Evolutionary conservation across 441 rosid species (phyloP), one percentile per base, ranked within the genome.

Genomic region (Cnidoscolus chayamansa): DNA sequence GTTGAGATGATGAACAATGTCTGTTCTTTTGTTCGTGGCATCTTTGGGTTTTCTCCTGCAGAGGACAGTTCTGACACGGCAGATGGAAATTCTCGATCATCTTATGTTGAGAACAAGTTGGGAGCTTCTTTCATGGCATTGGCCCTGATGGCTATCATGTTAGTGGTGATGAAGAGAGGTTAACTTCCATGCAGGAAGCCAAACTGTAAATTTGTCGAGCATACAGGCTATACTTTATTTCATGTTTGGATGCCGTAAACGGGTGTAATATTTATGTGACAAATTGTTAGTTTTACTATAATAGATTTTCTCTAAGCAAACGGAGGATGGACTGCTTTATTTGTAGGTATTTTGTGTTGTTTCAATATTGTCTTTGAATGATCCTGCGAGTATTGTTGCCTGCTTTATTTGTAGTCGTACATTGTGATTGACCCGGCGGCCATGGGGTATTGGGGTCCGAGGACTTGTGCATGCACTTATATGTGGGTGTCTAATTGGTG

Each of bases 141-240:
- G 83, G 96, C 84, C 7, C 81, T 86, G 57, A 71, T 84, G 81
- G 90, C 81, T 45, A 83, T 90, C 45, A 74, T 83, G 61, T 74
- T 90, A 80, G 90, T 88, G 17, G 77, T 87, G 70, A 37, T 90
- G 74, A 90, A 73, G 84, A 86, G 93, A 59, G 78, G 43, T 70
- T 87, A 76, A 77, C 57, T 25, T 20, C 63, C 2, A 6, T 11
- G 65, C 37, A n/a, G 47, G 56, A 80, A 19, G 61, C 11, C 25
- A 37, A 47, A 45, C 65, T 10, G 59, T 75, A 73, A 75, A 73
- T 78, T 73, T 76, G 82, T 13, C 75, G 65, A 76, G 37, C 8
- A 55, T n/a, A 37, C 76, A 19, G 63, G 17, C 58, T 11, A 2
- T 2, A 59, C 50, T 19, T 63, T 1, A 48, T 10, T 20, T 49